These are phyloP conservation scores for Glycyrrhiza uralensis DNA, from an alignment of 306 rosid genomes.

Conservation along the genomic window DNA sequence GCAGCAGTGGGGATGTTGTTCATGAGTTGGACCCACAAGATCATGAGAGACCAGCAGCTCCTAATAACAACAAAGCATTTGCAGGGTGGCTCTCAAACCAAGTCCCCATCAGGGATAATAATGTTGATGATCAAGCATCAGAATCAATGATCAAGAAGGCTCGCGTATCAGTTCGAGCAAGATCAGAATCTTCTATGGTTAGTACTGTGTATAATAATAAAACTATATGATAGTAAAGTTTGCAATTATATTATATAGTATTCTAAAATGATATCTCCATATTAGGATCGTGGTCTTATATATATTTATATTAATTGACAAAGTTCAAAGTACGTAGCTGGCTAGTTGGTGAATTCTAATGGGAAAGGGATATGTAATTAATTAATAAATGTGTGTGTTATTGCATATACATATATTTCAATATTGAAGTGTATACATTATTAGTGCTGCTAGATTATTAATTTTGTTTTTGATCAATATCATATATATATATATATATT, in stretches of 20 bases:
- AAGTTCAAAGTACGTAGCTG: not conserved
- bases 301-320: no score
- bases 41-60: not conserved
- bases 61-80: conserved; percentile 20
- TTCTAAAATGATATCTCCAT: not conserved
- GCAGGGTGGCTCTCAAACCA: conserved; percentile 32
- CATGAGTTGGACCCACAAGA: not conserved
- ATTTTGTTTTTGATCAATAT: not conserved
- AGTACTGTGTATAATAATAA: not conserved
- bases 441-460: not conserved
- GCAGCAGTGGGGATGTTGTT: not conserved
- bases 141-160: conserved; percentile 59
- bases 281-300: not conserved
- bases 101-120: conserved; percentile 1
- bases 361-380: not conserved
- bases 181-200: conserved; percentile 53
- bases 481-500: no score
- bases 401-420: no score
- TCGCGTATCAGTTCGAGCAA: conserved; percentile 56
- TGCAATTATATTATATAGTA: not conserved
- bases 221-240: no score
- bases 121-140: conserved; percentile 34
- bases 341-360: not conserved
- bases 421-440: no score
- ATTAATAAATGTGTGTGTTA: not conserved